Evolutionary conservation across 306 rosid species (phyloP).

Genomic region (Parietaria judaica): DNA sequence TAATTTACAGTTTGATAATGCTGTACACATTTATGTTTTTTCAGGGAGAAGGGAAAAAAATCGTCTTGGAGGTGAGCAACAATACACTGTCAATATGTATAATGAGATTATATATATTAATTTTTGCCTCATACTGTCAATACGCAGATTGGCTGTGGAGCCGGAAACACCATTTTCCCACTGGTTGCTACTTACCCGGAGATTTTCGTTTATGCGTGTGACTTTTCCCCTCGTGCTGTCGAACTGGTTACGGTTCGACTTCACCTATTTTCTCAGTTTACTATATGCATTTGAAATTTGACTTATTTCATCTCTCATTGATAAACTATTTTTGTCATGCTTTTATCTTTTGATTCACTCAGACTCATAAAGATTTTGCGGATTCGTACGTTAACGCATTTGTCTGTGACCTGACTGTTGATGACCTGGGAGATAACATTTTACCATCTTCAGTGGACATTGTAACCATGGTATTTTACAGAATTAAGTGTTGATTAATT

Average conservation of each 20-base stretch:
- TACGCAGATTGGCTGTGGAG: slow-evolving; percentile 84
- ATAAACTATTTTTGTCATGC: background rate
- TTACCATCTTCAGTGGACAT: slow-evolving; percentile 68
- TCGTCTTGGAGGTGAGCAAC: slow-evolving; percentile 66
- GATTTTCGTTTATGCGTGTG: slow-evolving; percentile 78
- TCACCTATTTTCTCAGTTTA: slow-evolving; percentile 5
- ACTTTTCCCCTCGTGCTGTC: slow-evolving; percentile 89
- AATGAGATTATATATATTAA: background rate
- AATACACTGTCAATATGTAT: background rate
- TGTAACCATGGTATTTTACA: slow-evolving; percentile 71
- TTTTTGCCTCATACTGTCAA: slow-evolving; percentile 11
- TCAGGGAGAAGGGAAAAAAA: slow-evolving; percentile 62
- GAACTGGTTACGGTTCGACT: slow-evolving; percentile 69
- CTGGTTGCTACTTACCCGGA: slow-evolving; percentile 60
- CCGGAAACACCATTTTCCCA: slow-evolving; percentile 91
- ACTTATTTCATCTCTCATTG: background rate
- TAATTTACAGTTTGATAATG: background rate
- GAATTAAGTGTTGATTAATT: slow-evolving; percentile 9
- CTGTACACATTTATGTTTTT: slow-evolving; percentile 1
- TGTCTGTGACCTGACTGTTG: slow-evolving; percentile 80
- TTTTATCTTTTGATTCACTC: slow-evolving; percentile 24
- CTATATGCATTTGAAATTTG: background rate
- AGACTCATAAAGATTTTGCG: slow-evolving; percentile 68
- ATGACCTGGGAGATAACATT: slow-evolving; percentile 61
- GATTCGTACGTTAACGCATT: slow-evolving; percentile 65